A percentile compares a stretch with the other conserved stretches of the same genome.
Evolutionary conservation across 768 basidiomycete species (phyloP).

Genomic region (Polyporus arcularius): DNA sequence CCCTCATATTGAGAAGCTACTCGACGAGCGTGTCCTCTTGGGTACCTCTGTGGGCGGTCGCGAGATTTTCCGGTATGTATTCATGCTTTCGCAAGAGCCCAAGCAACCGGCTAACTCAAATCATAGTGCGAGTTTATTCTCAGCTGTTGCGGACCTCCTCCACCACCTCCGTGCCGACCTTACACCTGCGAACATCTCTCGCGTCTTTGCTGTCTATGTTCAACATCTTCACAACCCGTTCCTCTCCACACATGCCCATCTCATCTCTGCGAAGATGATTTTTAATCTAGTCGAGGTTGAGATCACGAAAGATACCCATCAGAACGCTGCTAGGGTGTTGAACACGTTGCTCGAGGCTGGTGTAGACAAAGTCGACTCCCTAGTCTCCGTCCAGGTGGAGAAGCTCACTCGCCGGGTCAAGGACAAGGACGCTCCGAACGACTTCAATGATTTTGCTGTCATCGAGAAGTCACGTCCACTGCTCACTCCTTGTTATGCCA

Average conservation of each 20-base stretch:
- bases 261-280: conserved; percentile 90
- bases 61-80: conserved; percentile 75
- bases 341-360: conserved; percentile 78
- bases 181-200: conserved; percentile 69
- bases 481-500: conserved; percentile 70
- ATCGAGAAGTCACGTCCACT: conserved; percentile 90
- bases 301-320: conserved; percentile 68
- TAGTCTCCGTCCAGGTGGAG: conserved; percentile 66
- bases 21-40: conserved; percentile 87
- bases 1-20: conserved; percentile 82
- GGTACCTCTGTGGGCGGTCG: conserved; percentile 82
- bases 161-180: conserved; percentile 89
- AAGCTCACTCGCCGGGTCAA: conserved; percentile 51
- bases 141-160: conserved; percentile 88
- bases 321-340: conserved; percentile 70
- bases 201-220: conserved; percentile 82
- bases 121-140: conserved; percentile 76
- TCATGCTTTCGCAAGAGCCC: neutral
- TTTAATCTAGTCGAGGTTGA: conserved; percentile 87
- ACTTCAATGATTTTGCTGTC: conserved; percentile 54
- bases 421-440: conserved; percentile 40
- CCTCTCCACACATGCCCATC: conserved; percentile 78
- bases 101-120: neutral
- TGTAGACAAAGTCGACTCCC: conserved; percentile 80
- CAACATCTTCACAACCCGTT: conserved; percentile 88